These are phyloP conservation scores for Oenanthe javanica DNA, from an alignment of 140 eudicot genomes.

Conservation along the genomic window DNA sequence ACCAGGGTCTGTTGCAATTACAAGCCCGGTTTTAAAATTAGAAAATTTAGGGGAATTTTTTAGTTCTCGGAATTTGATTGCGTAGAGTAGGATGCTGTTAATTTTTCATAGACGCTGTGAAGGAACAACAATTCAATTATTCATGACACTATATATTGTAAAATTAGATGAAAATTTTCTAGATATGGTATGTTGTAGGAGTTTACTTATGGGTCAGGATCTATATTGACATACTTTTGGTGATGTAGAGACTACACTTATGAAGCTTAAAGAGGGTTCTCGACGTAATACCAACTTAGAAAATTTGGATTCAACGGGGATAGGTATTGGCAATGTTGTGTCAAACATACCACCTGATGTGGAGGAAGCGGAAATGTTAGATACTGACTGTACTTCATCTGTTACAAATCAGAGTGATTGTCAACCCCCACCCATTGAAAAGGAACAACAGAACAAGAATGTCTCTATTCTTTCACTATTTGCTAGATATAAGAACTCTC, in stretches of 20 bases:
- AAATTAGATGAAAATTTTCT: too few relatives aligned
- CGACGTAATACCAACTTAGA: slow-evolving; percentile 22
- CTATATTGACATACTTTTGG: not conserved
- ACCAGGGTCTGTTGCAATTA: not conserved
- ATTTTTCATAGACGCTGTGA: too few relatives aligned
- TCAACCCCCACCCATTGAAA: slow-evolving; percentile 19
- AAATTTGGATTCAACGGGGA: slow-evolving; percentile 14
- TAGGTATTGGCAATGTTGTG: slow-evolving; percentile 13
- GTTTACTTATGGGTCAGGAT: not conserved
- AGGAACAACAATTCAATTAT: too few relatives aligned
- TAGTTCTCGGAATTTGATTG: too few relatives aligned
- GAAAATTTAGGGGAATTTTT: not conserved
- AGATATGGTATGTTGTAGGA: too few relatives aligned
- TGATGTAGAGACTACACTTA: slow-evolving; percentile 52
- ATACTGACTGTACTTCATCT: slow-evolving; percentile 18
- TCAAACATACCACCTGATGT: slow-evolving; percentile 21
- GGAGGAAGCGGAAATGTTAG: slow-evolving; percentile 6
- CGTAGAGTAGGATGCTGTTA: too few relatives aligned
- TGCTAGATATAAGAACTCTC: slow-evolving; percentile 46
- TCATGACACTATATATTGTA: too few relatives aligned
- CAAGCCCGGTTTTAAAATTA: not conserved
- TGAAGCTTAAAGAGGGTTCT: slow-evolving; percentile 80
- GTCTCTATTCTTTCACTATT: slow-evolving; percentile 44
- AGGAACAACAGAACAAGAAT: slow-evolving; percentile 26
- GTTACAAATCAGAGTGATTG: slow-evolving; percentile 8